Evolutionary conservation across 176 grass and related monocot species (phyloP).

Genomic region (Leersia perrieri): DNA sequence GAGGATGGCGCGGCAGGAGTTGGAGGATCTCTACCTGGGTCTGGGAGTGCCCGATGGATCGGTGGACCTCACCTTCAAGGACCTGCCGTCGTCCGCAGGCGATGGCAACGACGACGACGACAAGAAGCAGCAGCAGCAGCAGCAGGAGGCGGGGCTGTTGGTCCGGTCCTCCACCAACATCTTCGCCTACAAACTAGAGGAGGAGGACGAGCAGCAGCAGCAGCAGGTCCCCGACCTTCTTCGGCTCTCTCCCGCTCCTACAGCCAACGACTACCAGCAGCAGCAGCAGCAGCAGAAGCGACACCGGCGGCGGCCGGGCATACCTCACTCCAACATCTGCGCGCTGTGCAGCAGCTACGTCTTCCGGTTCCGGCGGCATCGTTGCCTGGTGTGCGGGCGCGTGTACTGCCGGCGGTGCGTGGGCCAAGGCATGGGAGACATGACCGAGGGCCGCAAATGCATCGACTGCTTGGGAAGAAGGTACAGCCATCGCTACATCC

Average conservation of each 20-base stretch:
- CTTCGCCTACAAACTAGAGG: slow-evolving; percentile 42
- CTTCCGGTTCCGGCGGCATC: slow-evolving; percentile 51
- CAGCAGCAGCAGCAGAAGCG: background rate
- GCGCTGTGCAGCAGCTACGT: slow-evolving; percentile 48
- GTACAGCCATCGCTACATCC: slow-evolving; percentile 69
- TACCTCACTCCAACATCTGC: slow-evolving; percentile 69
- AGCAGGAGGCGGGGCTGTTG: background rate
- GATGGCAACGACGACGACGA: background rate
- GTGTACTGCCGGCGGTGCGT: slow-evolving; percentile 61
- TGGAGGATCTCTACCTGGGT: slow-evolving; percentile 56
- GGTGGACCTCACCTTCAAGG: slow-evolving; percentile 68
- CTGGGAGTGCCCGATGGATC: slow-evolving; percentile 57
- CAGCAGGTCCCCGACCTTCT: background rate
- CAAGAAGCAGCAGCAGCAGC: background rate
- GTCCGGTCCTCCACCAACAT: slow-evolving; percentile 50
- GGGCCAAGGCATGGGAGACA: slow-evolving; percentile 55
- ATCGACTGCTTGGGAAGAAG: slow-evolving; percentile 54
- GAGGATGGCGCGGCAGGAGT: slow-evolving; percentile 49
- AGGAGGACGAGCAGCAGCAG: background rate
- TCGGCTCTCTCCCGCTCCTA: background rate
- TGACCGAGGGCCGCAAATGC: slow-evolving; percentile 72
- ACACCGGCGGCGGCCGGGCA: slow-evolving; percentile 29
- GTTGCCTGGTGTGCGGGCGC: slow-evolving; percentile 68
- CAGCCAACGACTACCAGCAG: background rate
- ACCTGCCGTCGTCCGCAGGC: slow-evolving; percentile 17